Evolutionary conservation across 768 basidiomycete genomes (phyloP).

Genomic region (Calocybe gangraenosa): DNA sequence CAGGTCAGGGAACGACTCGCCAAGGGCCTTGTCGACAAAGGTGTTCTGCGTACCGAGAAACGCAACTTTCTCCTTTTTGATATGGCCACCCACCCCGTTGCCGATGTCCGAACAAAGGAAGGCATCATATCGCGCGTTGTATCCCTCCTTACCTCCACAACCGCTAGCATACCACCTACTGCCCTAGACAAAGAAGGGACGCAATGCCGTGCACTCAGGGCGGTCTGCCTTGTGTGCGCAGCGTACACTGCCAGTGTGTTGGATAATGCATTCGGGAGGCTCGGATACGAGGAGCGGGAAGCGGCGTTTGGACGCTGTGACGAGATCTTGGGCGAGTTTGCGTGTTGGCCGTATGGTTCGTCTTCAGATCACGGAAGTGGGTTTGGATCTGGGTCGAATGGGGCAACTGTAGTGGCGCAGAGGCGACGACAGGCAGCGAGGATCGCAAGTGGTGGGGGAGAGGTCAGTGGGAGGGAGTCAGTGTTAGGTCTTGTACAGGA

Average conservation of each 20-base stretch:
- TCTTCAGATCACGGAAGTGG: conserved; percentile 24
- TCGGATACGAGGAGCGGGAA: conserved; percentile 92
- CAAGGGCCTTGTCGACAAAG: conserved; percentile 97
- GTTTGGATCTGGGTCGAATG: conserved; percentile 19
- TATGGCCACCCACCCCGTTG: conserved; percentile 99
- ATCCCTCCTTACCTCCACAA: conserved; percentile 76
- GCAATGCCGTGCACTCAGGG: conserved; percentile 75
- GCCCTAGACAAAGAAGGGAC: conserved; percentile 77
- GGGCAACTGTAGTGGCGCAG: conserved; percentile 25
- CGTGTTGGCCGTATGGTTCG: conserved; percentile 81
- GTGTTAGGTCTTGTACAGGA: conserved; percentile 73
- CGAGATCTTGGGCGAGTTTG: conserved; percentile 90
- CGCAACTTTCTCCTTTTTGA: conserved; percentile 98
- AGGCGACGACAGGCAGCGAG: conserved; percentile 35
- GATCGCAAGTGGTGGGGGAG: conserved; percentile 46
- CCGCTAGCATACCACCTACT: conserved; percentile 68
- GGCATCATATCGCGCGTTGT: conserved; percentile 73
- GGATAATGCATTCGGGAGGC: conserved; percentile 86
- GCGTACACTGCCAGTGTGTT: conserved; percentile 94
- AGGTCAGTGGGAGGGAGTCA: conserved; percentile 52
- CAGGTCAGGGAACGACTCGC: conserved; percentile 97
- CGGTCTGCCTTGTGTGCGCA: conserved; percentile 84
- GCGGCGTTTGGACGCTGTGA: conserved; percentile 91
- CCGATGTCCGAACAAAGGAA: conserved; percentile 89
- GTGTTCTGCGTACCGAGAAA: conserved; percentile 97